Evolutionary conservation across 345 rosid genomes (phyloP), one percentile per base, ranked within the genome.

Genomic region (Populus euphratica): DNA sequence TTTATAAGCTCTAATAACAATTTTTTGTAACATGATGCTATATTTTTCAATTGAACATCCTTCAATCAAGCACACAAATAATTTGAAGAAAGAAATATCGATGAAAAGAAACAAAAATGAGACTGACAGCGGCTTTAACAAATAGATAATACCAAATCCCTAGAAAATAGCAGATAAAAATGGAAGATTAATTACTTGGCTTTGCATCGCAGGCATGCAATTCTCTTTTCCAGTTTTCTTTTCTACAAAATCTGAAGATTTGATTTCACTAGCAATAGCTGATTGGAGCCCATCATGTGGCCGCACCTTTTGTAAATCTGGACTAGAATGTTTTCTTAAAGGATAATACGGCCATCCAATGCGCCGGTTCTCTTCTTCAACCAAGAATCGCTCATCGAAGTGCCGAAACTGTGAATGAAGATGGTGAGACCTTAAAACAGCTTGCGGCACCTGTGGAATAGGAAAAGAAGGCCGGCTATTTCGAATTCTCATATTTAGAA

Each of bases 381-480:
- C 85, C 47, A 76, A 70, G 78, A 84, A 84, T n/a, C 73, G 67
- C 13, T 73, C 70, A 29, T 73, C 81, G 31, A 66, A 77, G 20
- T 23, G 14, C 29, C 47, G 25, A 36, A 56, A 33, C 29, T 43
- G 65, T 72, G 65, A 54, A 47, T 23, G 68, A 44, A 18, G 43
- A 31, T 13, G 44, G 52, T 5, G 12, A 52, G 41, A 65, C 69
- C 70, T 71, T 41, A 72, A 71, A 44, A 43, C 38, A 56, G 23
- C 44, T 27, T 69, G 54, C 49, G 29, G 69, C 71, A 41, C 41
- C 69, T 12, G 43, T 20, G 74, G 79, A 74, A 29, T 23, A 43
- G 81, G 70, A 61, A 79, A 78, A 50, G 78, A 70, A 31, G 81
- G 61, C 54, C 73, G 75, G 71, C 83, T 79, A 29, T 85, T 77